Conservation (phyloP, 2,329 filamentous ascomycete species). For the Aschersonia sp. region DNA sequence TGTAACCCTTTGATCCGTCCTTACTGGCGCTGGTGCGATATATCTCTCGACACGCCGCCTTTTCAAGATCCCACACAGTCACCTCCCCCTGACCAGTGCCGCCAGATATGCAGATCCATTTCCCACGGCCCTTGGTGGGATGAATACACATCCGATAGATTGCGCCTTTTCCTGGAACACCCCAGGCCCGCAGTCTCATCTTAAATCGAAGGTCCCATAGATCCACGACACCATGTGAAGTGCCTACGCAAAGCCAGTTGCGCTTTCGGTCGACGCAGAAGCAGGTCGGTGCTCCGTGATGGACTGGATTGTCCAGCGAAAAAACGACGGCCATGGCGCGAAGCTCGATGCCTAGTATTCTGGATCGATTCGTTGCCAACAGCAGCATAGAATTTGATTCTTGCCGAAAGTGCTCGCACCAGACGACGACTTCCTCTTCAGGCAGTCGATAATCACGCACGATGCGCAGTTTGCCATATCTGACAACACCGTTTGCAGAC, state of each 20-base stretch:
- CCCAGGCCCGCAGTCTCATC: conserved; percentile 77
- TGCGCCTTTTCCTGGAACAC: conserved; percentile 63
- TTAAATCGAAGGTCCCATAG: conserved; percentile 96
- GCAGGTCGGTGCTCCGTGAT: conserved; percentile 82
- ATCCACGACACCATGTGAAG: conserved; percentile 81
- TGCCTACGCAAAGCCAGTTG: conserved; percentile 85
- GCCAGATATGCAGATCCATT: conserved; percentile 78
- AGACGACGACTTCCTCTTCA: conserved; percentile 62
- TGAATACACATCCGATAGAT: conserved; percentile 72
- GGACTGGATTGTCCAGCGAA: conserved; percentile 69
- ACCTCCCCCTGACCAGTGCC: conserved; percentile 80
- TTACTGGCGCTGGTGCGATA: conserved; percentile 57
- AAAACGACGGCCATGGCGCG: conserved; percentile 75
- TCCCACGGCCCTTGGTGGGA: conserved; percentile 61
- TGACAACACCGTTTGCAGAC: conserved; percentile 33
- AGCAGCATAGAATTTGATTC: conserved; percentile 73
- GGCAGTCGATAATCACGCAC: conserved; percentile 72
- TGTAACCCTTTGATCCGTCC: conserved; percentile 52
- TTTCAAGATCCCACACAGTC: conserved; percentile 91
- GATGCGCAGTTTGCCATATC: conserved; percentile 64
- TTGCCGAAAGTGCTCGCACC: conserved; percentile 81
- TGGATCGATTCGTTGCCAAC: conserved; percentile 73
- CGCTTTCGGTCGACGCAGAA: conserved; percentile 78
- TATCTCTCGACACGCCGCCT: conserved; percentile 74
- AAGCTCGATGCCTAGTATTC: conserved; percentile 72